phyloP scores from a whole-genome alignment of 2,329 filamentous ascomycete species.

The Neofusicoccum umdonicola region DNA sequence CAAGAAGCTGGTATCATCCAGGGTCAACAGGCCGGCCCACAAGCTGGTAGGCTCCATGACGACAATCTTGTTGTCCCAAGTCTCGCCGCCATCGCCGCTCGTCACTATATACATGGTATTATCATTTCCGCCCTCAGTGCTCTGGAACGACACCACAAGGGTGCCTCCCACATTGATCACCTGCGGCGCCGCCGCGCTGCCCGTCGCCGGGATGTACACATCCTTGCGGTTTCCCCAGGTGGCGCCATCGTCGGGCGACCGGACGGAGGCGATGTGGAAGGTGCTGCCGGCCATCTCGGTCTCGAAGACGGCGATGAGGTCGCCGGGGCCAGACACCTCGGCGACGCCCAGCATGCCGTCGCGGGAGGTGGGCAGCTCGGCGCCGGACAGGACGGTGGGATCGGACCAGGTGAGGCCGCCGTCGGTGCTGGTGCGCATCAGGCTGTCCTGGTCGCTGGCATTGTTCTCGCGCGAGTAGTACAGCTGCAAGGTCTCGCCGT shows the following conservation, averaged over 20 bases:
- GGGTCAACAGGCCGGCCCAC: constrained; percentile 31
- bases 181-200: constrained; percentile 42
- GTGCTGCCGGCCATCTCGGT: constrained; percentile 27
- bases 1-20: constrained; percentile 29
- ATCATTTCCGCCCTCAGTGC: constrained; percentile 41
- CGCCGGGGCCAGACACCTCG: constrained; percentile 25
- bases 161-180: constrained; percentile 44
- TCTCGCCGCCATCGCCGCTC: constrained; percentile 27
- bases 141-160: constrained; percentile 46
- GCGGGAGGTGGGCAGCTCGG: constrained; percentile 30
- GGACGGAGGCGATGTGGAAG: constrained; percentile 41
- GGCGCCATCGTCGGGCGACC: constrained; percentile 41
- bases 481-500: constrained; percentile 40
- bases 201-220: constrained; percentile 33
- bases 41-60: constrained; percentile 26
- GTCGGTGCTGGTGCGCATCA: constrained; percentile 41
- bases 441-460: constrained; percentile 42
- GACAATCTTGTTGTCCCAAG: constrained; percentile 32
- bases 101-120: constrained; percentile 26
- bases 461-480: constrained; percentile 47
- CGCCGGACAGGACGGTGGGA: constrained; percentile 36
- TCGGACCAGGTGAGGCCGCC: constrained; percentile 40
- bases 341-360: constrained; percentile 50
- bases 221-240: constrained; percentile 39
- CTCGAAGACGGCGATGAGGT: constrained; percentile 46